Evolutionary conservation across 2,329 filamentous ascomycete genomes (phyloP).

Genomic region (Stylonectria norvegica): DNA sequence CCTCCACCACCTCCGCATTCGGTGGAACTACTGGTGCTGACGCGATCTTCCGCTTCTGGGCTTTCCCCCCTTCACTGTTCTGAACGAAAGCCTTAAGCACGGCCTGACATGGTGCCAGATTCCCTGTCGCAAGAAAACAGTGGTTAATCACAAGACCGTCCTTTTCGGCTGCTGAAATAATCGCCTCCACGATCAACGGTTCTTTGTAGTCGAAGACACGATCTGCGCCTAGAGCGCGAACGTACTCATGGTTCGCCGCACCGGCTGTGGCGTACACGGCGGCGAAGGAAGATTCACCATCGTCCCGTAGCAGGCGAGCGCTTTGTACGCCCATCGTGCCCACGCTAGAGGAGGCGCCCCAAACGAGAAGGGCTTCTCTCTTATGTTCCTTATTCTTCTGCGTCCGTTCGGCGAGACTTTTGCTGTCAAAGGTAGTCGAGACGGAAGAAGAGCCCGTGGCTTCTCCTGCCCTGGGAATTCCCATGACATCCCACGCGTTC

Average conservation of each 20-base stretch:
- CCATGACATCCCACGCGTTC: conserved; percentile 38
- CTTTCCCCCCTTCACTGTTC: neutral
- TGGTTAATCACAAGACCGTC: conserved; percentile 37
- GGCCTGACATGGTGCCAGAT: conserved; percentile 34
- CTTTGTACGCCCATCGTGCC: conserved; percentile 43
- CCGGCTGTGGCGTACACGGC: conserved; percentile 43
- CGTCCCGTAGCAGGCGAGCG: conserved; percentile 34
- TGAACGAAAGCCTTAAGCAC: conserved; percentile 34
- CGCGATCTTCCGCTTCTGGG: conserved; percentile 29
- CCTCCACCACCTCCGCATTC: conserved; percentile 27
- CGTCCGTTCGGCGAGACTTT: neutral
- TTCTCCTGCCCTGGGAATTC: conserved; percentile 26
- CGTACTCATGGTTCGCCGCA: conserved; percentile 30
- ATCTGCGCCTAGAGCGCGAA: conserved; percentile 34
- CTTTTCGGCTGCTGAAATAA: conserved; percentile 34
- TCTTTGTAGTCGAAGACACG: conserved; percentile 42
- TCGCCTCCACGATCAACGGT: conserved; percentile 25
- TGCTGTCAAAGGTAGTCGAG: neutral
- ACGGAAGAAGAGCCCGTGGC: conserved; percentile 2
- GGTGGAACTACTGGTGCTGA: conserved; percentile 36
- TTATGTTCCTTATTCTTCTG: conserved; percentile 9
- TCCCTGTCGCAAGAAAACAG: conserved; percentile 41
- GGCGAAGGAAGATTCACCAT: conserved; percentile 30
- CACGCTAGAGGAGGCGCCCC: conserved; percentile 45
- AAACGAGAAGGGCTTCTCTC: conserved; percentile 37